phyloP scores from a whole-genome alignment of 495 filamentous ascomycete genomes.

The Talaromyces nanjingensis region DNA sequence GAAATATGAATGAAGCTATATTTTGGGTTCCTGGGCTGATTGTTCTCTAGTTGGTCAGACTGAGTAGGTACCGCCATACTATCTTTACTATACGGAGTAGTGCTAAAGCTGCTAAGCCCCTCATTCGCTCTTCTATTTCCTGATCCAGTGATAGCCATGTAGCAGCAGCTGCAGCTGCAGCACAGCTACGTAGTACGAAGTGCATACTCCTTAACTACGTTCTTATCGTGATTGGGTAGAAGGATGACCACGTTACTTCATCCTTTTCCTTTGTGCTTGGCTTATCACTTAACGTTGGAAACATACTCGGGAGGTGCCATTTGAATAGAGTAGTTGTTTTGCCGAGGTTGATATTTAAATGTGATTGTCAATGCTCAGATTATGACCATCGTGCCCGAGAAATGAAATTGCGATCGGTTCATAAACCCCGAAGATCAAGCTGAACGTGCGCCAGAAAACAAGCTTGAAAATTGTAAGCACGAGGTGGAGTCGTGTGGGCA shows the following conservation, averaged over 20 bases:
- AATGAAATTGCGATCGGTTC: background rate
- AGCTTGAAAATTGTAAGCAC: background rate
- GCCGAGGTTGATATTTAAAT: background rate
- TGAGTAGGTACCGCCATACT: background rate
- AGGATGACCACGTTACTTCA: background rate
- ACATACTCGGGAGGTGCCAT: too few relatives aligned
- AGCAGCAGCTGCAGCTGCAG: background rate
- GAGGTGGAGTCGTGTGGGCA: slow-evolving; percentile 9
- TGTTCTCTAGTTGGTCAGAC: background rate
- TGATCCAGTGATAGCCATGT: background rate
- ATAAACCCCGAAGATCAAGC: background rate
- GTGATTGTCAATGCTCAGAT: background rate
- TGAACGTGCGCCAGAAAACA: background rate
- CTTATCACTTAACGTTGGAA: background rate
- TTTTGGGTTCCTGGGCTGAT: background rate
- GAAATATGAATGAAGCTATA: background rate
- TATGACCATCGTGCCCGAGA: background rate
- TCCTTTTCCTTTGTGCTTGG: background rate
- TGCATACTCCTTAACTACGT: background rate
- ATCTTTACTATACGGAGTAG: too few relatives aligned
- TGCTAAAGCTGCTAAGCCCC: background rate
- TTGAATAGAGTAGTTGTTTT: background rate
- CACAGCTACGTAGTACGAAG: background rate
- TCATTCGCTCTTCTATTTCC: background rate
- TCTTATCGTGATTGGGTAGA: background rate